Conservation (phyloP, 176 grass and related monocot species). For the Oryza australiensis region DNA sequence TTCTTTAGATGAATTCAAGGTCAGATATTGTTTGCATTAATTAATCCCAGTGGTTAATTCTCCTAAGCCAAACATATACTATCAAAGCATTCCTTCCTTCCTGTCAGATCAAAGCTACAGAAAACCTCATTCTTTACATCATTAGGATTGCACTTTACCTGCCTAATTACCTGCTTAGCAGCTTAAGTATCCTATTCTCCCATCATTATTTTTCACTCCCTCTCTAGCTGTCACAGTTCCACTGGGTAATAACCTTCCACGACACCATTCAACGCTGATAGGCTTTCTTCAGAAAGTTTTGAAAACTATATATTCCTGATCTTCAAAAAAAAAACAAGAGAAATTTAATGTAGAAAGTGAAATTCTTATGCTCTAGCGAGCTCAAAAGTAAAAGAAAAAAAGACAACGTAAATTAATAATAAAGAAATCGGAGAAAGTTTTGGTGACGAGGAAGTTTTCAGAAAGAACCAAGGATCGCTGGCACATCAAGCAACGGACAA, state of each 20-base stretch:
- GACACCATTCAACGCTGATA: not conserved
- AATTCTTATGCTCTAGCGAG: not conserved
- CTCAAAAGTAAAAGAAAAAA: not conserved
- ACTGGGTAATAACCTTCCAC: not conserved
- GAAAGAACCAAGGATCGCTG: conserved; percentile 9
- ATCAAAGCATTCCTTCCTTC: conserved; percentile 5
- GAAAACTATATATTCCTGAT: not conserved
- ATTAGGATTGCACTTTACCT: not conserved
- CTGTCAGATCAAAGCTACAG: conserved; percentile 28
- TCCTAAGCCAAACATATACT: not conserved
- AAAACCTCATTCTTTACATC: not conserved
- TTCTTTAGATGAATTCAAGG: not conserved
- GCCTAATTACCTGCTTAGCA: not conserved
- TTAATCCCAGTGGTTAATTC: no score
- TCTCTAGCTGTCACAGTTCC: not conserved
- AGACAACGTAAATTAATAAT: not conserved
- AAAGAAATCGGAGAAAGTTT: not conserved
- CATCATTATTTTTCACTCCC: not conserved
- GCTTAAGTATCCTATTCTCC: not conserved
- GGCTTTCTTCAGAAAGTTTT: not conserved
- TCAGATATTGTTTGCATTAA: not conserved
- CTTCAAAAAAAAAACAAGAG: not conserved
- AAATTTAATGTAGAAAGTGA: not conserved
- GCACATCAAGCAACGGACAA: conserved; percentile 10
- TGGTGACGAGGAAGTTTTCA: not conserved